Evolutionary conservation across 345 rosid species (phyloP).

Genomic region (Mallotus nudiflorus): DNA sequence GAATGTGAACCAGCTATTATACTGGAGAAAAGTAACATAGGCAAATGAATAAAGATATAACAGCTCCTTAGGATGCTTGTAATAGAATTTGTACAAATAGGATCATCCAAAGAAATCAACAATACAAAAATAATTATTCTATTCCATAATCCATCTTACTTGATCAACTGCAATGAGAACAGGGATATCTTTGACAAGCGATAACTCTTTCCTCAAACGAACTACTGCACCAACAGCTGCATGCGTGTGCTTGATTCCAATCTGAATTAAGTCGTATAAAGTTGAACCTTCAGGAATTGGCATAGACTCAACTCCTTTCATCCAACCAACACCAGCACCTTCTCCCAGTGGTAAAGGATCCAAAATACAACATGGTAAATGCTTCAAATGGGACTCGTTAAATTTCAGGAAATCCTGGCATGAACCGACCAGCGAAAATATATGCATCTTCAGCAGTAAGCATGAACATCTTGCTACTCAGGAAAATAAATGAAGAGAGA

Average conservation of each 20-base stretch:
- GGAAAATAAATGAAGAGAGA: background rate
- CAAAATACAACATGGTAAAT: conserved; percentile 65
- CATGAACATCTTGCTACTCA: background rate
- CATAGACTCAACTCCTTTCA: conserved; percentile 75
- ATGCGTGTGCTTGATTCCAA: conserved; percentile 76
- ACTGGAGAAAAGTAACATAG: conserved; percentile 49
- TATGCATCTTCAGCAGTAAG: conserved; percentile 4
- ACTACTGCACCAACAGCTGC: conserved; percentile 84
- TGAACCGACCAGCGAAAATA: conserved; percentile 12
- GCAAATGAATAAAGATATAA: conserved; percentile 23
- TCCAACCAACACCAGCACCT: conserved; percentile 85
- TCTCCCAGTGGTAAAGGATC: conserved; percentile 89
- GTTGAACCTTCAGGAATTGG: conserved; percentile 66
- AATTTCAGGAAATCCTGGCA: conserved; percentile 70
- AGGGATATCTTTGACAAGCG: conserved; percentile 85
- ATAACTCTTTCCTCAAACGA: conserved; percentile 83
- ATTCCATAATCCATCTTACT: conserved; percentile 46
- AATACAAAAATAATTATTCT: background rate
- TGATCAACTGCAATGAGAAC: conserved; percentile 93
- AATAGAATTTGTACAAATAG: background rate
- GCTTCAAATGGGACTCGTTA: conserved; percentile 59
- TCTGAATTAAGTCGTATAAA: conserved; percentile 68
- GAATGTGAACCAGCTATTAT: conserved; percentile 94
- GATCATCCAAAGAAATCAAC: background rate
- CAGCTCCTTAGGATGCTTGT: background rate